A percentile compares a stretch with the other conserved stretches of the same genome.
These are phyloP conservation scores for Punctularia strigosozonata DNA, from an alignment of 768 basidiomycete species.

Conservation along the genomic window DNA sequence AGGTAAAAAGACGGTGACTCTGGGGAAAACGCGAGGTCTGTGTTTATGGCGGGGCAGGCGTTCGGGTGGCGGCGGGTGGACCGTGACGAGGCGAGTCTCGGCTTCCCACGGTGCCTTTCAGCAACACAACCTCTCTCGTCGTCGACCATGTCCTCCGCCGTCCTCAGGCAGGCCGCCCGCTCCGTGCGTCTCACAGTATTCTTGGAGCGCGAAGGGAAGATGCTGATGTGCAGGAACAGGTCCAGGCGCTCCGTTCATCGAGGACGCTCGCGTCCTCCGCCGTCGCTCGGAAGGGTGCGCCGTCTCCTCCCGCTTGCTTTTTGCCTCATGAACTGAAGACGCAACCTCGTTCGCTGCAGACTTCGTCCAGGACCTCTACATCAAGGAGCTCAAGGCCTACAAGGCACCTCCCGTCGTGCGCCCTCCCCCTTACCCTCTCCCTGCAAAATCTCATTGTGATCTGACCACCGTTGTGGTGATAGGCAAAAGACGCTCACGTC, in stretches of 20 bases:
- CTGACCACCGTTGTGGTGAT: conserved; percentile 4
- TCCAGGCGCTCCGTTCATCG: conserved; percentile 2
- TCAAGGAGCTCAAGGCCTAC: conserved; percentile 84
- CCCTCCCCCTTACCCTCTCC: conserved; percentile 8
- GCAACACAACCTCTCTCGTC: conserved; percentile 30
- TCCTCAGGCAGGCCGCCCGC: conserved; percentile 48
- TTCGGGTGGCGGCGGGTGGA: conserved; percentile 9
- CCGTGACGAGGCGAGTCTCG: conserved; percentile 10
- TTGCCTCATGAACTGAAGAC: conserved; percentile 10
- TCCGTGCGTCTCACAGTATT: conserved; percentile 25
- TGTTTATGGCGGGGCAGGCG: conserved; percentile 11
- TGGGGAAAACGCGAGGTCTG: neutral
- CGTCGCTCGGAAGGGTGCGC: conserved; percentile 53
- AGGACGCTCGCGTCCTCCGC: conserved; percentile 52
- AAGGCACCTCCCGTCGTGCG: conserved; percentile 65
- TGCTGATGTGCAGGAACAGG: neutral
- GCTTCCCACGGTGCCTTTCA: conserved; percentile 11
- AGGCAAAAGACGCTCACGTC: conserved; percentile 89
- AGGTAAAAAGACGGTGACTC: neutral
- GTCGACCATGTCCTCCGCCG: conserved; percentile 48
- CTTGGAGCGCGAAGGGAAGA: neutral
- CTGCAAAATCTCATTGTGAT: neutral
- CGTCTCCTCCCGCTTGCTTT: conserved; percentile 14
- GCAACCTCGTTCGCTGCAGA: conserved; percentile 36
- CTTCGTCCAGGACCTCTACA: conserved; percentile 85